A percentile compares a stretch with the other conserved stretches of the same genome.
Conservation (phyloP, 306 rosid species). For the Castanea mollissima region DNA sequence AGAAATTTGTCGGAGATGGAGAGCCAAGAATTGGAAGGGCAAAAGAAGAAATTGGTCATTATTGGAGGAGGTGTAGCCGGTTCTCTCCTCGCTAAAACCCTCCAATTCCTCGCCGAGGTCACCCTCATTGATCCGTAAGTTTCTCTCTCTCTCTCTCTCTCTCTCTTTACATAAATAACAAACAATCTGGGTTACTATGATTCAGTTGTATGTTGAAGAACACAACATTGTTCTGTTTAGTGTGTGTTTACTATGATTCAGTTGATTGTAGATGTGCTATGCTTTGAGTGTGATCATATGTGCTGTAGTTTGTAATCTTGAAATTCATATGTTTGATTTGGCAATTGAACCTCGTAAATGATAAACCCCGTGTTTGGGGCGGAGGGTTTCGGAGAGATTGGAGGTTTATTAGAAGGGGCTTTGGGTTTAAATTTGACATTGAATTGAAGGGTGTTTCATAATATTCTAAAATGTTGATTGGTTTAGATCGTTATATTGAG, state of each 20-base stretch:
- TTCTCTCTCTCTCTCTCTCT: constrained; percentile 2
- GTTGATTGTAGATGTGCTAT: no score
- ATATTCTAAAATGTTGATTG: constrained; percentile 13
- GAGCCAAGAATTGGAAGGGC: constrained; percentile 5
- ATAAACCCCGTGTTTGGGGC: no score
- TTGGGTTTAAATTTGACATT: constrained; percentile 21
- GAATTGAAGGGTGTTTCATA: constrained; percentile 1
- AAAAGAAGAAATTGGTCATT: constrained; percentile 49
- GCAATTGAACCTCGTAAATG: no score
- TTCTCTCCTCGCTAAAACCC: constrained; percentile 55
- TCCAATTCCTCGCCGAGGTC: constrained; percentile 55
- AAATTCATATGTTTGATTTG: no score
- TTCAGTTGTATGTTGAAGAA: no score
- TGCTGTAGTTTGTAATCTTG: no score
- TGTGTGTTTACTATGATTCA: no score
- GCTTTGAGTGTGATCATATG: no score
- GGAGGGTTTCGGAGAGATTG: no score
- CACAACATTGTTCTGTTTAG: no score
- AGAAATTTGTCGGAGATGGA: constrained; percentile 4
- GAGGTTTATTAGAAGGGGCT: no score
- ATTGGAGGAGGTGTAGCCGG: constrained; percentile 83
- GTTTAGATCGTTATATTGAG: constrained; percentile 1
- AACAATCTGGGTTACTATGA: neutral
- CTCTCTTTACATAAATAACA: neutral
- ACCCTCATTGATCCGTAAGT: constrained; percentile 69